Evolutionary conservation across 2,329 filamentous ascomycete genomes (phyloP).

Genomic region (Amphichorda felina): DNA sequence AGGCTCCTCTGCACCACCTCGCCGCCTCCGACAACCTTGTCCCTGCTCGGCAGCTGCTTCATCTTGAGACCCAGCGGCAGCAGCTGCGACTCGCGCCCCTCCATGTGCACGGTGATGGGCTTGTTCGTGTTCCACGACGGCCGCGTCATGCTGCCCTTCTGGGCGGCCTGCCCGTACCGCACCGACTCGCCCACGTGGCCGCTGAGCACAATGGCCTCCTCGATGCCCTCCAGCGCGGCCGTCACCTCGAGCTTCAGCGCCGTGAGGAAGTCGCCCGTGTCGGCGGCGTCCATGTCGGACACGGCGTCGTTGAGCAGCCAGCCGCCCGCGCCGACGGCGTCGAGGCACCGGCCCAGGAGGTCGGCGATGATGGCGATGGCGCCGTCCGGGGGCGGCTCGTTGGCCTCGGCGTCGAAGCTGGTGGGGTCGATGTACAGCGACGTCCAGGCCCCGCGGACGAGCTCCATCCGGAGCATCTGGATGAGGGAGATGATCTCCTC

Average conservation of each 20-base stretch:
- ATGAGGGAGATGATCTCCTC: slow-evolving; percentile 62
- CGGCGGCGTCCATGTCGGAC: slow-evolving; percentile 26
- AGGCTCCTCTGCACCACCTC: slow-evolving; percentile 57
- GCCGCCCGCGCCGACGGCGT: slow-evolving; percentile 62
- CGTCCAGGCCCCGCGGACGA: slow-evolving; percentile 67
- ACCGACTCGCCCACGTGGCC: slow-evolving; percentile 55
- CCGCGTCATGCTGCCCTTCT: slow-evolving; percentile 15
- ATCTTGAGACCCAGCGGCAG: slow-evolving; percentile 66
- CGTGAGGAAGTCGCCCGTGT: slow-evolving; percentile 51
- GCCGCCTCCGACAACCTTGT: slow-evolving; percentile 55
- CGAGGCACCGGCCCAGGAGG: slow-evolving; percentile 60
- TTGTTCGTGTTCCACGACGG: slow-evolving; percentile 22
- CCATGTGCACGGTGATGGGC: slow-evolving; percentile 28
- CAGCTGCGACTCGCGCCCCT: slow-evolving; percentile 31
- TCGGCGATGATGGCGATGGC: slow-evolving; percentile 61
- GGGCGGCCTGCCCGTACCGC: slow-evolving; percentile 38
- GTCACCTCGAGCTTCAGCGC: slow-evolving; percentile 57
- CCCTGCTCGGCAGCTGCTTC: slow-evolving; percentile 32
- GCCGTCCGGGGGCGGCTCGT: slow-evolving; percentile 45
- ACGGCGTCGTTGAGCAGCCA: slow-evolving; percentile 56
- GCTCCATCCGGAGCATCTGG: slow-evolving; percentile 59
- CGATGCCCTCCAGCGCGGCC: slow-evolving; percentile 59
- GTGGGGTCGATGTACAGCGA: slow-evolving; percentile 54
- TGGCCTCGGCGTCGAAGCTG: slow-evolving; percentile 27
- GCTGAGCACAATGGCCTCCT: slow-evolving; percentile 55